A percentile compares a stretch with the other conserved stretches of the same genome.
phyloP scores from a whole-genome alignment of 768 basidiomycete species.

The Harrya chromipes region DNA sequence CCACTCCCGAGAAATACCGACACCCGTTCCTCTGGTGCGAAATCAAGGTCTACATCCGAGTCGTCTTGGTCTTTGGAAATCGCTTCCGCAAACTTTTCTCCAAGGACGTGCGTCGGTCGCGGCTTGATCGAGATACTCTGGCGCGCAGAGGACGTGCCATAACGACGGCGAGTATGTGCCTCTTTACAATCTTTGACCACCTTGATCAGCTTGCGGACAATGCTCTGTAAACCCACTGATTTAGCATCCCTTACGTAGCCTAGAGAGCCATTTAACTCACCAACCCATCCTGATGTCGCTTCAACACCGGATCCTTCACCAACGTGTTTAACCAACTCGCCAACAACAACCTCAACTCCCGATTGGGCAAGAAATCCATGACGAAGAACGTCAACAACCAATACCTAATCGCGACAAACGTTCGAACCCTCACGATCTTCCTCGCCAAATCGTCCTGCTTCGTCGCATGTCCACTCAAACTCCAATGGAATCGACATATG shows the following conservation, averaged over 20 bases:
- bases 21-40: constrained; percentile 50
- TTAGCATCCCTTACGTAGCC: constrained; percentile 5
- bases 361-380: constrained; percentile 82
- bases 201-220: constrained; percentile 79
- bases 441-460: constrained; percentile 65
- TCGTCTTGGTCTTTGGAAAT: constrained; percentile 48
- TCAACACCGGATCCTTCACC: constrained; percentile 65
- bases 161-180: constrained; percentile 47
- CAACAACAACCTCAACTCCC: constrained; percentile 67
- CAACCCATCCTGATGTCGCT: constrained; percentile 63
- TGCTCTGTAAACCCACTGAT: constrained; percentile 45
- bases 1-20: constrained; percentile 34
- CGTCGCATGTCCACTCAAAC: constrained; percentile 41
- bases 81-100: constrained; percentile 66
- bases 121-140: constrained; percentile 33
- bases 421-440: constrained; percentile 80
- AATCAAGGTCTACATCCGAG: constrained; percentile 77
- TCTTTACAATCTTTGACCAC: constrained; percentile 80
- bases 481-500: constrained; percentile 89
- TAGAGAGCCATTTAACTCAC: constrained; percentile 42
- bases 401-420: constrained; percentile 85
- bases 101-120: constrained; percentile 47
- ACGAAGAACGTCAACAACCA: constrained; percentile 91
- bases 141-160: constrained; percentile 27
- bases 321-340: constrained; percentile 82